These are phyloP conservation scores for Balansia obtecta DNA, from an alignment of 2,329 filamentous ascomycete species.

Conservation along the genomic window DNA sequence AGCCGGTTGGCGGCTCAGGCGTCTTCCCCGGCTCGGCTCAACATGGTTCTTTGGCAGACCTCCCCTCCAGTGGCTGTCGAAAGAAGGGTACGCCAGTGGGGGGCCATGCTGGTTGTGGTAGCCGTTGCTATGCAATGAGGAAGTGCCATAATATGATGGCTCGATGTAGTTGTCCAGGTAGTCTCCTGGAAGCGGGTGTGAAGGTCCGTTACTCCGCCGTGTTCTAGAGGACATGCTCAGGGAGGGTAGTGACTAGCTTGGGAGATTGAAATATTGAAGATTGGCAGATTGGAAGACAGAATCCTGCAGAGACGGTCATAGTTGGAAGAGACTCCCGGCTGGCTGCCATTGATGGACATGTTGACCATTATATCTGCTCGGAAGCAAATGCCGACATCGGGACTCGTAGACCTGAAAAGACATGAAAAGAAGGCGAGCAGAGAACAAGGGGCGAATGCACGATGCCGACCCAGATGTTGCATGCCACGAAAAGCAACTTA, in stretches of 20 bases:
- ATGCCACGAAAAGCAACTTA: too few species aligned
- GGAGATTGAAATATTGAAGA: not conserved
- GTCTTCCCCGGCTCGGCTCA: not conserved
- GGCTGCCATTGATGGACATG: too few species aligned
- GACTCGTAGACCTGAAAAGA: not conserved
- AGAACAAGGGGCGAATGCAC: not conserved
- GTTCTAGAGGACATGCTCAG: conserved; percentile 1
- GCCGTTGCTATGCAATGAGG: not conserved
- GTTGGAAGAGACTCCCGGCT: not conserved
- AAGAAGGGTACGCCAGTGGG: not conserved
- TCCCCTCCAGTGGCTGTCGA: not conserved
- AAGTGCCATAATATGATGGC: not conserved
- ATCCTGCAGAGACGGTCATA: not conserved
- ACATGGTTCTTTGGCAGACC: not conserved
- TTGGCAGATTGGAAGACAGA: too few species aligned
- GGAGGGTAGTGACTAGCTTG: not conserved
- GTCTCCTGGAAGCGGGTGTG: not conserved
- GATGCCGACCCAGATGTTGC: not conserved
- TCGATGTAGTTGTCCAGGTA: not conserved
- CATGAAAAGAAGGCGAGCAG: too few species aligned
- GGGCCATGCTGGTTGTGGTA: not conserved
- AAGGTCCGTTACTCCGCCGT: conserved; percentile 3
- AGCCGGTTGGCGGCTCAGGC: not conserved
- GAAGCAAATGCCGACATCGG: not conserved
- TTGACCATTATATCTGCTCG: not conserved